These are phyloP conservation scores for Beauveria pseudobassiana DNA, from an alignment of 2,329 filamentous ascomycete species.

Conservation along the genomic window DNA sequence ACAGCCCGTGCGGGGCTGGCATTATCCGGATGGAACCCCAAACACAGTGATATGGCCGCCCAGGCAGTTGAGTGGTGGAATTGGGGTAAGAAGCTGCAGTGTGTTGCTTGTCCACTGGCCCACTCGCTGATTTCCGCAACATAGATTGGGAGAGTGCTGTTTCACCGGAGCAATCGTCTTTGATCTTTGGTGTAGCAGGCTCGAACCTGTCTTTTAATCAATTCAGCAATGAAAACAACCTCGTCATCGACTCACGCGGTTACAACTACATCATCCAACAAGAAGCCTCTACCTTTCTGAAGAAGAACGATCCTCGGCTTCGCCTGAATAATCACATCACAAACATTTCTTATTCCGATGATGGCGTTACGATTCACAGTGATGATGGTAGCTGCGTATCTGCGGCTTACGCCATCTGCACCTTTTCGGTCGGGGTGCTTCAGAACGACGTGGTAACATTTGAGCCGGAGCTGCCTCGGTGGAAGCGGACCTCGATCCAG, in stretches of 20 bases:
- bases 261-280: slow-evolving; percentile 50
- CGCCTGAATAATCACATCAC: slow-evolving; percentile 51
- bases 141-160: slow-evolving; percentile 16
- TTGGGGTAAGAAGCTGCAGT: slow-evolving; percentile 22
- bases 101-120: background rate
- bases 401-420: slow-evolving; percentile 57
- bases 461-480: slow-evolving; percentile 48
- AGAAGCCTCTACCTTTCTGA: slow-evolving; percentile 51
- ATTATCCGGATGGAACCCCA: slow-evolving; percentile 56
- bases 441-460: slow-evolving; percentile 55
- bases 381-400: slow-evolving; percentile 48
- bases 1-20: slow-evolving; percentile 51
- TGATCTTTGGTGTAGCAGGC: slow-evolving; percentile 47
- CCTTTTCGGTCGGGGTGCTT: slow-evolving; percentile 61
- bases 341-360: slow-evolving; percentile 42
- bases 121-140: background rate
- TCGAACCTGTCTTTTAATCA: slow-evolving; percentile 57
- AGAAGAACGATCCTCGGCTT: slow-evolving; percentile 46
- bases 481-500: slow-evolving; percentile 57
- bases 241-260: slow-evolving; percentile 53
- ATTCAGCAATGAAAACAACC: slow-evolving; percentile 54
- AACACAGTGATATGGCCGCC: slow-evolving; percentile 40
- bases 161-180: slow-evolving; percentile 47
- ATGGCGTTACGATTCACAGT: slow-evolving; percentile 45
- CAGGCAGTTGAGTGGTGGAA: slow-evolving; percentile 55